Percentiles rank a stretch among this genome's conserved stretches.
phyloP scores from a whole-genome alignment of 1,139 yeast species.

The Candida pseudoviswanathii region DNA sequence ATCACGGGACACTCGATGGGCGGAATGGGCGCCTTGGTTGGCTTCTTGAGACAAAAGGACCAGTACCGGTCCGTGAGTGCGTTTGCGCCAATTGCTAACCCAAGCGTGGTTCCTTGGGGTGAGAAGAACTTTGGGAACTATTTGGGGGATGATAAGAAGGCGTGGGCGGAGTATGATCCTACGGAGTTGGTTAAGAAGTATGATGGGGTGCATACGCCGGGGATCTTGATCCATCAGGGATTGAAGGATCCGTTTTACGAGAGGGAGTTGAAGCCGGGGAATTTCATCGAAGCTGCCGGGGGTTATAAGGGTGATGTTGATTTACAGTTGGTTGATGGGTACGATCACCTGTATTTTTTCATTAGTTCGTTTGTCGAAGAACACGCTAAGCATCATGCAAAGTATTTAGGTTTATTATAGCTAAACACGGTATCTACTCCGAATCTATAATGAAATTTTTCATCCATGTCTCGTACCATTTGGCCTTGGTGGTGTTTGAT shows the following conservation, averaged over 20 bases:
- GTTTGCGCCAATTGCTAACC: slow-evolving; percentile 88
- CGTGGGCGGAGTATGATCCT: slow-evolving; percentile 83
- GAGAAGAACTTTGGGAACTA: slow-evolving; percentile 79
- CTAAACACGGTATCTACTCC: slow-evolving; percentile 15
- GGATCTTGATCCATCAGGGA: slow-evolving; percentile 85
- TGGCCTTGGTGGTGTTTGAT: slow-evolving; percentile 41
- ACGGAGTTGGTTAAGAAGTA: slow-evolving; percentile 64
- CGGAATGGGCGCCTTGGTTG: slow-evolving; percentile 87
- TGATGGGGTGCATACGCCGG: slow-evolving; percentile 50
- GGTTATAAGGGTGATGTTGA: slow-evolving; percentile 66
- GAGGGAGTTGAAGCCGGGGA: slow-evolving; percentile 75
- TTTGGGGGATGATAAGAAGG: slow-evolving; percentile 55
- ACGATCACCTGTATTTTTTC: slow-evolving; percentile 90
- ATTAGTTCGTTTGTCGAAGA: slow-evolving; percentile 78
- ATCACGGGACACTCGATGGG: slow-evolving; percentile 98
- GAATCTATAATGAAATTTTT: slow-evolving; percentile 25
- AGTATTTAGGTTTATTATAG: slow-evolving; percentile 57
- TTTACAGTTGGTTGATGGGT: slow-evolving; percentile 72
- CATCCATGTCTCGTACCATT: slow-evolving; percentile 57
- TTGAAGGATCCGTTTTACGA: slow-evolving; percentile 73
- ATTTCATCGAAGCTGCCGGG: slow-evolving; percentile 65
- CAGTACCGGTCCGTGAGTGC: slow-evolving; percentile 83
- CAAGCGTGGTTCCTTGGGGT: slow-evolving; percentile 79
- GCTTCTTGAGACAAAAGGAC: slow-evolving; percentile 74
- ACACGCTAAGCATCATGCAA: slow-evolving; percentile 88